phyloP scores from a whole-genome alignment of 1,284 basidiomycete genomes.

The Leccinum angustisporum region DNA sequence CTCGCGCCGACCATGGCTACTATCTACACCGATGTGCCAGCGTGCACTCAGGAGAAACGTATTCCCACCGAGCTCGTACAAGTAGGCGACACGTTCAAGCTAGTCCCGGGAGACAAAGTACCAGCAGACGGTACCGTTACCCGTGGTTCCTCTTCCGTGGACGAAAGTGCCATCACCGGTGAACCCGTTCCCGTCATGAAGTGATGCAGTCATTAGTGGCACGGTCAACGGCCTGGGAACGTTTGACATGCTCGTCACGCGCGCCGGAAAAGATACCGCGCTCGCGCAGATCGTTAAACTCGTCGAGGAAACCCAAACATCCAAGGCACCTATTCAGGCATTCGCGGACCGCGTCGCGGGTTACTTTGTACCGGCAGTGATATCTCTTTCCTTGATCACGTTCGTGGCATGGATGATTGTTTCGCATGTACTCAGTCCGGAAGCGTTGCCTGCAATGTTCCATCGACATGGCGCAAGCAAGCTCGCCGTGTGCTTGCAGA shows the following conservation, averaged over 20 bases:
- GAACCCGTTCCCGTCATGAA: too few species aligned
- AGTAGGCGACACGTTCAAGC: slow-evolving; percentile 90
- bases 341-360: slow-evolving; percentile 96
- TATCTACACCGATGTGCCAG: slow-evolving; percentile 84
- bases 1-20: slow-evolving; percentile 94
- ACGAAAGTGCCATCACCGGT: too few species aligned
- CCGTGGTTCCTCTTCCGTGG: too few species aligned
- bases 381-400: slow-evolving; percentile 79
- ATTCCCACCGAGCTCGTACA: slow-evolving; percentile 95
- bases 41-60: slow-evolving; percentile 81
- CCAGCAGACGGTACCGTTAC: too few species aligned
- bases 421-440: slow-evolving; percentile 59
- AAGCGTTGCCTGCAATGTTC: slow-evolving; percentile 82
- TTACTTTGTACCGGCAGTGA: slow-evolving; percentile 92
- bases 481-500: slow-evolving; percentile 91
- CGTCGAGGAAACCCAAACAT: slow-evolving; percentile 60
- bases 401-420: slow-evolving; percentile 86
- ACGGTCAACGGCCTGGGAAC: too few species aligned
- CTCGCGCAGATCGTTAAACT: too few species aligned
- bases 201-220: too few species aligned
- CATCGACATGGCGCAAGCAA: slow-evolving; percentile 79
- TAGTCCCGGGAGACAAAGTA: slow-evolving; percentile 47
- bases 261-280: too few species aligned
- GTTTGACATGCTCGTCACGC: too few species aligned
- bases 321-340: slow-evolving; percentile 96